phyloP scores from a whole-genome alignment of 352 stramenopile genomes.

The Blastocystis sp. region DNA sequence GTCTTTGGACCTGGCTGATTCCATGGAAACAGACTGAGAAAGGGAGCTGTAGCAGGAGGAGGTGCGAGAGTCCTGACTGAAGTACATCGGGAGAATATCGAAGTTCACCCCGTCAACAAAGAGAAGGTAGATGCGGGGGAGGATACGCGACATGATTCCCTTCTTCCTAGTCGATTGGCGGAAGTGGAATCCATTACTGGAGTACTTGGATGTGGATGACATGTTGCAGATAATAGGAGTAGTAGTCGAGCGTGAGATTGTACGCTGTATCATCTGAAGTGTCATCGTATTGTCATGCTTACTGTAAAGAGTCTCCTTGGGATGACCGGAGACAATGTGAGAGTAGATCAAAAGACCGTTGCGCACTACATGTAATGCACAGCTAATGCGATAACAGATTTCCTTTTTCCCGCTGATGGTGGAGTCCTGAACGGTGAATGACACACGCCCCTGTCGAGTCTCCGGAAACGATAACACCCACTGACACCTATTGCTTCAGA shows the following conservation, averaged over 20 bases:
- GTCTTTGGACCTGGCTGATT: not conserved
- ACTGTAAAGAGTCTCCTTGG: not conserved
- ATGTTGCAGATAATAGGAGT: constrained; percentile 42
- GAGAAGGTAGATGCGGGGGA: not conserved
- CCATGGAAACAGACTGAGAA: not conserved
- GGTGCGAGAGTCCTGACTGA: not conserved
- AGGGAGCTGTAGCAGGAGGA: not conserved
- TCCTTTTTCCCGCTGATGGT: constrained; percentile 38
- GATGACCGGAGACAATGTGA: not conserved
- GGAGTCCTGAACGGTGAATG: constrained; percentile 42
- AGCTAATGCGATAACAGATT: not conserved
- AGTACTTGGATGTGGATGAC: constrained; percentile 54
- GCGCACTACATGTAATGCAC: not conserved
- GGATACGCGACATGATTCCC: constrained; percentile 24
- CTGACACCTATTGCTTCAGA: not conserved
- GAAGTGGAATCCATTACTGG: not conserved
- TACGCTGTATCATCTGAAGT: not conserved
- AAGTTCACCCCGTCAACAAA: constrained; percentile 47
- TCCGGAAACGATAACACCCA: constrained; percentile 27
- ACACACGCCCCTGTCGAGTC: not conserved
- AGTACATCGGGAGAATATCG: constrained; percentile 18
- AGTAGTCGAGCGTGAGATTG: constrained; percentile 32
- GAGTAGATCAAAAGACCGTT: constrained; percentile 24
- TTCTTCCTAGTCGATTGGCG: not conserved
- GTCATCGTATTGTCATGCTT: not conserved